These are phyloP conservation scores for Omphalotus olearius DNA, from an alignment of 1,284 basidiomycete genomes.

Conservation along the genomic window DNA sequence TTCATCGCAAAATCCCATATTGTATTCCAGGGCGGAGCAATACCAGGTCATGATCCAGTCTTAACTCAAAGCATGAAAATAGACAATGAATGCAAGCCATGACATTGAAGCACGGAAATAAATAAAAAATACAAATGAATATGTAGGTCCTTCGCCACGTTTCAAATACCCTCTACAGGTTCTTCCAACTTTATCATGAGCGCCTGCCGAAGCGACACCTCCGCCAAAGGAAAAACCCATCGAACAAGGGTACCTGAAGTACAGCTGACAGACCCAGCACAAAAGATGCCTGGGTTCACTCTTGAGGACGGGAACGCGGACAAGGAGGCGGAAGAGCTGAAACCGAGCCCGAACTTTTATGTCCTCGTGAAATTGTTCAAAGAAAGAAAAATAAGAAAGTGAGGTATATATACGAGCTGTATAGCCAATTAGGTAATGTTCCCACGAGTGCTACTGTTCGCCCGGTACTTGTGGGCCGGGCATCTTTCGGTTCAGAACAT, in stretches of 20 bases:
- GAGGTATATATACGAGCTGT: no score
- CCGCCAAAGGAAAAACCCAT: constrained; percentile 41
- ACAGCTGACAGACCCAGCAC: constrained; percentile 29
- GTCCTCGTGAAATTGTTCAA: constrained; percentile 71
- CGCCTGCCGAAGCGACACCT: constrained; percentile 54
- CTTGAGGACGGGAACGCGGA: constrained; percentile 89
- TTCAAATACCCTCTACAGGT: constrained; percentile 22
- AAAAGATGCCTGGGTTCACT: constrained; percentile 39
- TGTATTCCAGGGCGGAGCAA: no score
- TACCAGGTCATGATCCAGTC: no score
- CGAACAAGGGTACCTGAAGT: constrained; percentile 28
- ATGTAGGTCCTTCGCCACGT: constrained; percentile 27
- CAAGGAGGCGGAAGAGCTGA: constrained; percentile 75
- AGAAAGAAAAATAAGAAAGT: constrained; percentile 15
- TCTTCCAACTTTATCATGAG: constrained; percentile 33
- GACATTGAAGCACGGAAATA: neutral
- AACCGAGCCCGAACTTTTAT: constrained; percentile 82
- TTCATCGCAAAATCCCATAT: no score
- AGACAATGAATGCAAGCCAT: neutral
- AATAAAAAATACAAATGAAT: neutral
- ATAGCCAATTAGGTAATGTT: no score
- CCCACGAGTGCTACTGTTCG: no score
- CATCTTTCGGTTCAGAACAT: no score
- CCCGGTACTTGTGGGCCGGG: no score
- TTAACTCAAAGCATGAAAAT: neutral